Percentiles rank a stretch among this genome's conserved stretches.
Evolutionary conservation across 1,284 basidiomycete genomes (phyloP).

Genomic region (Takashimella tepidaria): DNA sequence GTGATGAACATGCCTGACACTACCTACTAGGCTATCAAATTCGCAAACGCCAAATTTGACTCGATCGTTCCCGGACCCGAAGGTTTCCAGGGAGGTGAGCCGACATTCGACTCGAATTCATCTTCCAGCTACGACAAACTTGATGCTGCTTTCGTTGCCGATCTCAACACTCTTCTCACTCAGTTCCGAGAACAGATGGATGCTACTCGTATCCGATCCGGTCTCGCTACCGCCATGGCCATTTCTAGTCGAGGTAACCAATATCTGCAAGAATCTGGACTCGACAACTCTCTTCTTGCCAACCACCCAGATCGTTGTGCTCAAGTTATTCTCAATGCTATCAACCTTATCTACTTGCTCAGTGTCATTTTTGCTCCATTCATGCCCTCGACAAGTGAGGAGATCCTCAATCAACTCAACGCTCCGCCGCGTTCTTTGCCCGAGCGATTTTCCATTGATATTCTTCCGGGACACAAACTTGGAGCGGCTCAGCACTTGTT

Average conservation of each 20-base stretch:
- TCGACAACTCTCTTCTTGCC: slow-evolving; percentile 84
- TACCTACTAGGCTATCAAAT: slow-evolving; percentile 63
- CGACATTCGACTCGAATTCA: slow-evolving; percentile 47
- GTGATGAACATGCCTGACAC: no score
- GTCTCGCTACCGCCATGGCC: slow-evolving; percentile 82
- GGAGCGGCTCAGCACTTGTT: slow-evolving; percentile 87
- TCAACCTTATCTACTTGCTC: slow-evolving; percentile 91
- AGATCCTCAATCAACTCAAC: slow-evolving; percentile 83
- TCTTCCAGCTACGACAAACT: slow-evolving; percentile 51
- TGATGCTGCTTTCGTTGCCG: slow-evolving; percentile 73
- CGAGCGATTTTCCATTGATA: slow-evolving; percentile 63
- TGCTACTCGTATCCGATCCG: slow-evolving; percentile 79
- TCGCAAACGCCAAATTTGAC: slow-evolving; percentile 81
- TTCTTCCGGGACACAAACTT: slow-evolving; percentile 79
- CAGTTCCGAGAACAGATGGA: slow-evolving; percentile 89
- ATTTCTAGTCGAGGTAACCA: slow-evolving; percentile 89
- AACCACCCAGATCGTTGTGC: slow-evolving; percentile 79
- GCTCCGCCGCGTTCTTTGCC: slow-evolving; percentile 78
- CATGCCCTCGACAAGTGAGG: slow-evolving; percentile 85
- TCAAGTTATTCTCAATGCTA: slow-evolving; percentile 79
- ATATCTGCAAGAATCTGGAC: slow-evolving; percentile 85
- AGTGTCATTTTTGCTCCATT: slow-evolving; percentile 85
- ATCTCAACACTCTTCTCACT: slow-evolving; percentile 72
- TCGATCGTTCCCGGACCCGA: slow-evolving; percentile 71
- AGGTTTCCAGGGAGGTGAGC: slow-evolving; percentile 57